Percentiles rank a stretch among this genome's conserved stretches.
These are phyloP conservation scores for Colletotrichum tabaci DNA, from an alignment of 2,329 filamentous ascomycete genomes.

Conservation along the genomic window DNA sequence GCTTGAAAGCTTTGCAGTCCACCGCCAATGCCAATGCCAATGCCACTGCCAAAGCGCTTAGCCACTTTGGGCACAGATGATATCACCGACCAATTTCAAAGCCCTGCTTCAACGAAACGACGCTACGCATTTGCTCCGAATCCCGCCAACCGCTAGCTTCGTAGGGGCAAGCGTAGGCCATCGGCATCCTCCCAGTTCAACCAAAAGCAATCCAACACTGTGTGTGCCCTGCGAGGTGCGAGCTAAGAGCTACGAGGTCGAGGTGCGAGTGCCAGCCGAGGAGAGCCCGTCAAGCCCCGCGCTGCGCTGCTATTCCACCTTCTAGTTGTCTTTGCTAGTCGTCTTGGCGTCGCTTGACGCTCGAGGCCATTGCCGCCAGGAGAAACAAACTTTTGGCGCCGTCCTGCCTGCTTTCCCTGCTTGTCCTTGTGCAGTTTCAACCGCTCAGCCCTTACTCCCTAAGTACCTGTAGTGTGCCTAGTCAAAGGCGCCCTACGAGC, in stretches of 20 bases:
- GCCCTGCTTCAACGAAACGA: neutral
- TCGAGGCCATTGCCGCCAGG: conserved; percentile 1
- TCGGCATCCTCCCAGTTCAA: no score
- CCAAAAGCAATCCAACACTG: no score
- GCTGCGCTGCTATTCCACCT: neutral
- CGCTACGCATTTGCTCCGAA: conserved; percentile 18
- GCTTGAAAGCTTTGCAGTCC: neutral
- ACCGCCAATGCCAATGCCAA: neutral
- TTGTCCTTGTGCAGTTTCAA: neutral
- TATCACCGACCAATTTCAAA: conserved; percentile 24
- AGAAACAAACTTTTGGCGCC: neutral
- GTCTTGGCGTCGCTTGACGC: conserved; percentile 15
- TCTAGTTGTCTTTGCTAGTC: neutral
- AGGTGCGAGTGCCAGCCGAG: conserved; percentile 7
- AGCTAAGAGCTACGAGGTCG: no score
- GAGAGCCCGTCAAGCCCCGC: conserved; percentile 11
- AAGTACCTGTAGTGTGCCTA: no score
- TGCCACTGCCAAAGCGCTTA: neutral
- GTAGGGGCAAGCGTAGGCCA: no score
- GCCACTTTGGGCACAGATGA: conserved; percentile 11
- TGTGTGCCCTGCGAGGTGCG: no score
- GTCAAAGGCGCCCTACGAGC: no score
- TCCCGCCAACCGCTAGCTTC: conserved; percentile 3
- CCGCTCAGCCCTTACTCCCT: neutral
- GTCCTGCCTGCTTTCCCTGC: neutral